These are phyloP conservation scores for Rhinocladiella similis DNA, from an alignment of 2,329 filamentous ascomycete species.

Conservation along the genomic window DNA sequence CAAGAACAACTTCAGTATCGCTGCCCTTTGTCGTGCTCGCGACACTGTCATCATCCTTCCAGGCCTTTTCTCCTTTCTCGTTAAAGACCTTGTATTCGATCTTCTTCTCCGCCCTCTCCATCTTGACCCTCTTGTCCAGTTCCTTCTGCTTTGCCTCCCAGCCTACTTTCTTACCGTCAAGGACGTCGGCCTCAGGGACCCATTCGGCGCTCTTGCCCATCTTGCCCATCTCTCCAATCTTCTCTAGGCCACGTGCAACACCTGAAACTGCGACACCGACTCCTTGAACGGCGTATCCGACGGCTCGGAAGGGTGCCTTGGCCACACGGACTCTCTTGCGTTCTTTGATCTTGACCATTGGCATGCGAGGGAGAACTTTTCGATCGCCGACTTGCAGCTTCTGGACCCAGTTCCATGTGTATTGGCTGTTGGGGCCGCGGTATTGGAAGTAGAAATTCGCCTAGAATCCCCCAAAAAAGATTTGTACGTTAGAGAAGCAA, in stretches of 20 bases:
- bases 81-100: slow-evolving; percentile 18
- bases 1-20: background rate
- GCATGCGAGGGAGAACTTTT: slow-evolving; percentile 26
- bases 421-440: slow-evolving; percentile 21
- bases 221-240: slow-evolving; percentile 18
- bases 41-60: slow-evolving; percentile 21
- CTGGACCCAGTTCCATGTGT: slow-evolving; percentile 29
- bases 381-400: slow-evolving; percentile 26
- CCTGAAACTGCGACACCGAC: slow-evolving; percentile 16
- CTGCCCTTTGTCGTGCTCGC: slow-evolving; percentile 16
- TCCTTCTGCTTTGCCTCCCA: slow-evolving; percentile 15
- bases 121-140: slow-evolving; percentile 5
- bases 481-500: background rate
- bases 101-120: slow-evolving; percentile 12
- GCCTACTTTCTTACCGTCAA: slow-evolving; percentile 22
- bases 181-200: slow-evolving; percentile 22
- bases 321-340: slow-evolving; percentile 13
- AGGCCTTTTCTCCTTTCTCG: slow-evolving; percentile 22
- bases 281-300: slow-evolving; percentile 12
- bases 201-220: slow-evolving; percentile 24
- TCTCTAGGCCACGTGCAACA: slow-evolving; percentile 21
- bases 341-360: slow-evolving; percentile 25
- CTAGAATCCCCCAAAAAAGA: slow-evolving; percentile 12
- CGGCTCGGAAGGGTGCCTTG: slow-evolving; percentile 26
- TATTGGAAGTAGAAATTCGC: slow-evolving; percentile 31